Evolutionary conservation across 169 alveolate genomes (phyloP).

Genomic region (Cryptosporidium andersoni): DNA sequence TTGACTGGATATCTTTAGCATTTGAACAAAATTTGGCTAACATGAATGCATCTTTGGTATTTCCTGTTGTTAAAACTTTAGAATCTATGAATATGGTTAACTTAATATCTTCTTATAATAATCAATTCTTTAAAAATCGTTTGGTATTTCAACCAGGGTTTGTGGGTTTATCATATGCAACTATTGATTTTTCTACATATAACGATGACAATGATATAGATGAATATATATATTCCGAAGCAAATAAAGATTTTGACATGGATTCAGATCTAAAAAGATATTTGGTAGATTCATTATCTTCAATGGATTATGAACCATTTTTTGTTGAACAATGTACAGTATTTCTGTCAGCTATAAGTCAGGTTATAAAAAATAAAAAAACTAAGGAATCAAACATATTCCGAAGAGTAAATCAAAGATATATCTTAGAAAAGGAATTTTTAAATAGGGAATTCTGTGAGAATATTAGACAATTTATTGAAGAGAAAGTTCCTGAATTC

Average conservation of each 20-base stretch:
- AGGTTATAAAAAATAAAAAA: neutral
- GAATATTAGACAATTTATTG: conserved; percentile 10
- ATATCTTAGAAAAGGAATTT: neutral
- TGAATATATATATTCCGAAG: neutral
- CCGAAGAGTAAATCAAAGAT: conserved; percentile 9
- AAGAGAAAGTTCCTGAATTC: conserved; percentile 48
- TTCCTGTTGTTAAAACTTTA: conserved; percentile 42
- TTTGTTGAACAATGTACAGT: conserved; percentile 62
- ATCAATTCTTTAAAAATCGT: neutral
- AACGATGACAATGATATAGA: neutral
- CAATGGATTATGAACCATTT: conserved; percentile 51
- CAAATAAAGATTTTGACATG: neutral
- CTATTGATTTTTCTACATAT: neutral
- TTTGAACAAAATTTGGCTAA: conserved; percentile 11
- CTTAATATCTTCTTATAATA: too few species aligned
- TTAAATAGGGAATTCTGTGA: neutral
- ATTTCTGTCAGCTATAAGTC: conserved; percentile 24
- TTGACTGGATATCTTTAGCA: conserved; percentile 46
- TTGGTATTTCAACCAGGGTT: conserved; percentile 56
- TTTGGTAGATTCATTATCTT: conserved; percentile 33
- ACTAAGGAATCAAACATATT: neutral
- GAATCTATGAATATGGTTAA: neutral
- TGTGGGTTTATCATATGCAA: conserved; percentile 24
- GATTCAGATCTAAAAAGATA: conserved; percentile 7
- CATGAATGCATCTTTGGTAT: conserved; percentile 8